Conservation (phyloP, 805 yeast genomes). For the Metschnikowia kunwiensis region DNA sequence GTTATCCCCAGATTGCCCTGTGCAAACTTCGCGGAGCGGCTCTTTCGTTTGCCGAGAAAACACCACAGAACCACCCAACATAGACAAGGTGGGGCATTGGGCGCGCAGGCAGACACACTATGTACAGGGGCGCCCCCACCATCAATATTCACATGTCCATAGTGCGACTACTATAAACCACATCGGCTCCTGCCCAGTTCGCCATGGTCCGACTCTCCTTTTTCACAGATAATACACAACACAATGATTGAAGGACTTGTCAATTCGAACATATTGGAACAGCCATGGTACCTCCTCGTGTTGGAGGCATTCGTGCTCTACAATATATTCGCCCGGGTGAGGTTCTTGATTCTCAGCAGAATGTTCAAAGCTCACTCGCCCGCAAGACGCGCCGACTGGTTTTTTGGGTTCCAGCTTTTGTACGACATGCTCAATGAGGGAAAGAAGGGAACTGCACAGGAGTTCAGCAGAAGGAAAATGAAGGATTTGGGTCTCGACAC, state of each 20-base stretch:
- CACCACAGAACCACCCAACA: too few relatives aligned
- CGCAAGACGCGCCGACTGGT: conserved; percentile 11
- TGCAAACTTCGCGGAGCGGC: too few relatives aligned
- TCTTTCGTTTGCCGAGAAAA: too few relatives aligned
- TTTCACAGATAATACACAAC: neutral
- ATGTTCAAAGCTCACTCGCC: conserved; percentile 11
- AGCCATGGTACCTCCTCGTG: conserved; percentile 10
- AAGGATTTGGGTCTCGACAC: conserved; percentile 5
- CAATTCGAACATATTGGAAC: conserved; percentile 3
- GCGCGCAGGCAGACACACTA: neutral
- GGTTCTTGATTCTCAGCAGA: conserved; percentile 3
- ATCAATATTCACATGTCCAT: conserved; percentile 1
- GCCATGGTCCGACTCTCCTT: neutral
- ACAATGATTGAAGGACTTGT: conserved; percentile 4
- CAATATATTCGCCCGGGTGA: neutral
- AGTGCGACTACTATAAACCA: too few relatives aligned
- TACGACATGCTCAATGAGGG: conserved; percentile 5
- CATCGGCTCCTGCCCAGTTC: too few relatives aligned
- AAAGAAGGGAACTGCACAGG: conserved; percentile 11
- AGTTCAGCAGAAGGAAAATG: conserved; percentile 11
- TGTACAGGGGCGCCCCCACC: conserved; percentile 1
- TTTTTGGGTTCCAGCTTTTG: conserved; percentile 13
- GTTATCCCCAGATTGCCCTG: too few relatives aligned
- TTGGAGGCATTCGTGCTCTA: conserved; percentile 4
- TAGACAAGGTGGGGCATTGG: too few relatives aligned